A percentile compares a stretch with the other conserved stretches of the same genome.
These are phyloP conservation scores for Dichotomopilus funicola DNA, from an alignment of 2,329 filamentous ascomycete species.

Conservation along the genomic window DNA sequence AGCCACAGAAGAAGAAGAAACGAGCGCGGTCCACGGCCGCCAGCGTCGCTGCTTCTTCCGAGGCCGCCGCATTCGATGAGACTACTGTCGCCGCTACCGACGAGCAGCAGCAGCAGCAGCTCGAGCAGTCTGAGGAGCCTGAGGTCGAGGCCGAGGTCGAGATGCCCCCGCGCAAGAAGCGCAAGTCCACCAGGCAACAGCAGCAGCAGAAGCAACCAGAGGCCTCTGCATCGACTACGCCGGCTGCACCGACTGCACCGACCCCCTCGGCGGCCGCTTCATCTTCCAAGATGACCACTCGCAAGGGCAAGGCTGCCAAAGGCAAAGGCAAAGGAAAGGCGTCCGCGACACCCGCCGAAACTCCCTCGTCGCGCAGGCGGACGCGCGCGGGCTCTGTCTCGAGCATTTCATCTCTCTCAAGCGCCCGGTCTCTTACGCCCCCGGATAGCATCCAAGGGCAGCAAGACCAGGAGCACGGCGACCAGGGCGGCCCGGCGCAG, in stretches of 20 bases:
- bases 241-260: not conserved
- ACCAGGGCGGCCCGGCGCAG: no score
- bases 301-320: conserved; percentile 14
- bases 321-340: conserved; percentile 20
- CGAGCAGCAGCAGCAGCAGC: not conserved
- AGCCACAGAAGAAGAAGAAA: no score
- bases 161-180: conserved; percentile 21
- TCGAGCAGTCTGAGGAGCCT: not conserved
- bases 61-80: no score
- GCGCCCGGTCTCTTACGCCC: conserved; percentile 27
- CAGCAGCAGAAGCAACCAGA: conserved; percentile 14
- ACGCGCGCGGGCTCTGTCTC: conserved; percentile 24
- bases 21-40: no score
- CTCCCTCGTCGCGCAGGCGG: conserved; percentile 14
- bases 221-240: conserved; percentile 4
- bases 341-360: conserved; percentile 3
- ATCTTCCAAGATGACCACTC: conserved; percentile 8
- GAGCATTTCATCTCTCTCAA: conserved; percentile 32
- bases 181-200: conserved; percentile 19
- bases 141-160: conserved; percentile 11
- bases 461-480: no score
- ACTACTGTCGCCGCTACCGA: no score
- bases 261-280: not conserved
- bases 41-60: no score
- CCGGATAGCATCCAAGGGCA: conserved; percentile 16